Evolutionary conservation across 495 filamentous ascomycete genomes (phyloP).

Genomic region (Xylaria longipes): DNA sequence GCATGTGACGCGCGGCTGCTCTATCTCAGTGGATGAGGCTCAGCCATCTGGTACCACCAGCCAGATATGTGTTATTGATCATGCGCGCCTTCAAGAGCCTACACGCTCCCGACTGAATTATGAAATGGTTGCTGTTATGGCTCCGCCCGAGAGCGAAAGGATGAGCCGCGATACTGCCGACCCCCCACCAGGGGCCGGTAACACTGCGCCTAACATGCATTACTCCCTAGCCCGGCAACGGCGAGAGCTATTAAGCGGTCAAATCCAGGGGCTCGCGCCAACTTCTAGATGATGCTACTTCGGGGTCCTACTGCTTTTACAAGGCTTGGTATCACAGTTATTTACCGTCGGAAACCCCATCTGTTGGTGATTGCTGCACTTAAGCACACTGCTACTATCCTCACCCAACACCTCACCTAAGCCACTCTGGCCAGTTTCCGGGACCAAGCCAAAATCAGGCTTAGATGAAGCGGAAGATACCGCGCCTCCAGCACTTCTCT

Average conservation of each 20-base stretch:
- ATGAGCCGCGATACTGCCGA: background rate
- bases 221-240: background rate
- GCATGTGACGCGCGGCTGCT: background rate
- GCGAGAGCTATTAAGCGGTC: background rate
- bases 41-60: background rate
- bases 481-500: background rate
- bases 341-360: background rate
- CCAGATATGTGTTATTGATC: background rate
- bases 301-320: background rate
- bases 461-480: background rate
- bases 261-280: background rate
- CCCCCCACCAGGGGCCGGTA: background rate
- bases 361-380: background rate
- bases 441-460: background rate
- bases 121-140: background rate
- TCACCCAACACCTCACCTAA: background rate
- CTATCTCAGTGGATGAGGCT: background rate
- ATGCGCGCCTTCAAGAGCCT: conserved; percentile 1
- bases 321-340: background rate
- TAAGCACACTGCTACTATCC: background rate
- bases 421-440: background rate
- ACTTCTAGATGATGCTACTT: background rate
- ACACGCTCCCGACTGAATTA: background rate
- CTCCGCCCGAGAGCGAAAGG: background rate
- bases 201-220: background rate